A percentile compares a stretch with the other conserved stretches of the same genome.
Conservation (phyloP, 208 protist species). For the Perkinsela sp. region DNA sequence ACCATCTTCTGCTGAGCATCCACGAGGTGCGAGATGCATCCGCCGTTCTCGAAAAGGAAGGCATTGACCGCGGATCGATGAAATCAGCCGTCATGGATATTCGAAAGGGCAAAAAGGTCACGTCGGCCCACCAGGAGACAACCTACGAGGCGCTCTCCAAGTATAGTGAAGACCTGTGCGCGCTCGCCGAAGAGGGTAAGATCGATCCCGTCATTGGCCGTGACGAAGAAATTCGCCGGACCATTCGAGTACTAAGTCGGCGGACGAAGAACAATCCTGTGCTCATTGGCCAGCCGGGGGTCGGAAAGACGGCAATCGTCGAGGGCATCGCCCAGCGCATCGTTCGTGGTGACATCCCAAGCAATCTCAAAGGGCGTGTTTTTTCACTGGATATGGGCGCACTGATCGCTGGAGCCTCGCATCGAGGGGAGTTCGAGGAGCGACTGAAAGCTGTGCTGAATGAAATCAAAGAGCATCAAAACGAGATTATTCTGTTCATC, state of each 20-base stretch:
- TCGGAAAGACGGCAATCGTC: slow-evolving; percentile 14
- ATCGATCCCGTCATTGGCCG: slow-evolving; percentile 77
- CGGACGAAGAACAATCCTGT: slow-evolving; percentile 88
- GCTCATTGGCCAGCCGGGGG: slow-evolving; percentile 49
- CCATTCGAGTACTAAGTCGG: slow-evolving; percentile 34
- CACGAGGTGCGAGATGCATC: slow-evolving; percentile 22
- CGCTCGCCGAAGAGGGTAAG: slow-evolving; percentile 42
- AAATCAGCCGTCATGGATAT: slow-evolving; percentile 25
- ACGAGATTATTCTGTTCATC: slow-evolving; percentile 74
- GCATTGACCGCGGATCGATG: slow-evolving; percentile 19
- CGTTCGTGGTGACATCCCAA: slow-evolving; percentile 8
- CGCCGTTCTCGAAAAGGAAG: slow-evolving; percentile 22
- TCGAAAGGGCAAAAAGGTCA: slow-evolving; percentile 48
- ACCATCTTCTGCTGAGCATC: slow-evolving; percentile 37
- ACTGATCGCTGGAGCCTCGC: slow-evolving; percentile 74
- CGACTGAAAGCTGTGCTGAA: slow-evolving; percentile 70
- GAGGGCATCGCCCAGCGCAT: slow-evolving; percentile 11
- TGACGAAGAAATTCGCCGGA: slow-evolving; percentile 72
- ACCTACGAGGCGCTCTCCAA: slow-evolving; percentile 61
- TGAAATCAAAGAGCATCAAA: slow-evolving; percentile 44
- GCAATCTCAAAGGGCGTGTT: slow-evolving; percentile 4
- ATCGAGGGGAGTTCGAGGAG: slow-evolving; percentile 82
- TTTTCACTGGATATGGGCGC: slow-evolving; percentile 58
- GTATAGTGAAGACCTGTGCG: slow-evolving; percentile 62
- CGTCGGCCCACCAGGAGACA: slow-evolving; percentile 27